phyloP scores from a whole-genome alignment of 805 yeast genomes.

The Wickerhamiella lipophila region DNA sequence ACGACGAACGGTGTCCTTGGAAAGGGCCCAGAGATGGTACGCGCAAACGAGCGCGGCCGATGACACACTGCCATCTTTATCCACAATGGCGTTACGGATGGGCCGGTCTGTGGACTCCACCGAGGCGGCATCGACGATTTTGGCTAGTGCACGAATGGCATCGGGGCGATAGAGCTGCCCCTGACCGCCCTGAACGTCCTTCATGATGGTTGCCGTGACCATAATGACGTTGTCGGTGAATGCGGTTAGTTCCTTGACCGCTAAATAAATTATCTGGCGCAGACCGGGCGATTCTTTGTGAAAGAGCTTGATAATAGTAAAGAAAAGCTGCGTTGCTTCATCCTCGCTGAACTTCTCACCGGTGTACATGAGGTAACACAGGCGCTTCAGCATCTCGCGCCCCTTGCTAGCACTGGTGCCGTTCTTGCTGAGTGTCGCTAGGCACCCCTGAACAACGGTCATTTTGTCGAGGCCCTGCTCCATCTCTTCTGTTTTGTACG shows the following conservation, averaged over 20 bases:
- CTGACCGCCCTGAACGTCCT: constrained; percentile 78
- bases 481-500: constrained; percentile 74
- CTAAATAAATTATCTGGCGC: constrained; percentile 86
- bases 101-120: constrained; percentile 88
- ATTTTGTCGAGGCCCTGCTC: constrained; percentile 82
- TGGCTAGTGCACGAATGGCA: constrained; percentile 81
- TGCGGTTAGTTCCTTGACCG: constrained; percentile 79
- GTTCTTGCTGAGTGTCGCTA: constrained; percentile 81
- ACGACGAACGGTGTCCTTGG: constrained; percentile 83
- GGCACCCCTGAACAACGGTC: constrained; percentile 93
- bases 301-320: constrained; percentile 85
- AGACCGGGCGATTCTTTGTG: constrained; percentile 78
- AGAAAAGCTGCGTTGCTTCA: constrained; percentile 86
- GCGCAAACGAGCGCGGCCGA: constrained; percentile 92
- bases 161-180: constrained; percentile 80
- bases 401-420: constrained; percentile 83
- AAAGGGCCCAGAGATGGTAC: constrained; percentile 77
- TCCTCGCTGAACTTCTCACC: constrained; percentile 80
- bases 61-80: constrained; percentile 71
- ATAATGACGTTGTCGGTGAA: constrained; percentile 84
- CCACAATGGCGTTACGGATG: constrained; percentile 86
- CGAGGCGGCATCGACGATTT: constrained; percentile 73
- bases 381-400: constrained; percentile 66
- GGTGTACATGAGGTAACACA: constrained; percentile 65
- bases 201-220: constrained; percentile 98